Conservation (phyloP, 495 filamentous ascomycete genomes). For the Aspergillus asperescens region DNA sequence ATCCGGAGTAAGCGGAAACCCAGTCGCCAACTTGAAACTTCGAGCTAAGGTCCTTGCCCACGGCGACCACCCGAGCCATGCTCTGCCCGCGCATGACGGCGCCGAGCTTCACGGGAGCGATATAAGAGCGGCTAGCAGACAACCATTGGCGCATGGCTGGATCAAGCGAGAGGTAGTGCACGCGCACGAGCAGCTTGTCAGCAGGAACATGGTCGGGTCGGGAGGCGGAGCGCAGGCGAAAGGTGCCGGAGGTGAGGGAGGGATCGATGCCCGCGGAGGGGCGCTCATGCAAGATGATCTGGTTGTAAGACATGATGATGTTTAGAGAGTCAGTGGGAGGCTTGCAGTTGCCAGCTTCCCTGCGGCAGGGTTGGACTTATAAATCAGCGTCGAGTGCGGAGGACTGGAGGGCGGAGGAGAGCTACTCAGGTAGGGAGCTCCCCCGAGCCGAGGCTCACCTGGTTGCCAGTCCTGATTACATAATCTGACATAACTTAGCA, state of each 20-base stretch:
- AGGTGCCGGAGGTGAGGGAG: slow-evolving; percentile 1
- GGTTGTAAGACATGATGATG: background rate
- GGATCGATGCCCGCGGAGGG: background rate
- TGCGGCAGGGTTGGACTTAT: too few relatives aligned
- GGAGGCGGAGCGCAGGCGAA: slow-evolving; percentile 14
- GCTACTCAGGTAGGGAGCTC: background rate
- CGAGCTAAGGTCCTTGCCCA: slow-evolving; percentile 31
- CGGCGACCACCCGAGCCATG: slow-evolving; percentile 50
- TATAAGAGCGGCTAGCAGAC: slow-evolving; percentile 58
- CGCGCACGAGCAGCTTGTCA: slow-evolving; percentile 60
- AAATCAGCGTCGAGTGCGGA: too few relatives aligned
- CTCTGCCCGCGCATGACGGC: slow-evolving; percentile 61
- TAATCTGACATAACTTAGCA: too few relatives aligned
- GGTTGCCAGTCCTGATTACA: background rate
- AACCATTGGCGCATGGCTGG: slow-evolving; percentile 81
- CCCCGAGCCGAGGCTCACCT: background rate
- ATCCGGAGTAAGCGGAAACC: slow-evolving; percentile 48
- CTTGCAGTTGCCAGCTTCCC: too few relatives aligned
- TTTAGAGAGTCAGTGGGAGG: too few relatives aligned
- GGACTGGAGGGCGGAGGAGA: background rate
- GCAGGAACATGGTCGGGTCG: slow-evolving; percentile 44
- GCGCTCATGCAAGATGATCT: background rate
- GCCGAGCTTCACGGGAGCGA: slow-evolving; percentile 59
- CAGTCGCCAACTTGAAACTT: slow-evolving; percentile 49
- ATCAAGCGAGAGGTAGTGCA: slow-evolving; percentile 69